Conservation (phyloP, 805 yeast species). For the Zygosaccharomyces kombuchaensis region DNA sequence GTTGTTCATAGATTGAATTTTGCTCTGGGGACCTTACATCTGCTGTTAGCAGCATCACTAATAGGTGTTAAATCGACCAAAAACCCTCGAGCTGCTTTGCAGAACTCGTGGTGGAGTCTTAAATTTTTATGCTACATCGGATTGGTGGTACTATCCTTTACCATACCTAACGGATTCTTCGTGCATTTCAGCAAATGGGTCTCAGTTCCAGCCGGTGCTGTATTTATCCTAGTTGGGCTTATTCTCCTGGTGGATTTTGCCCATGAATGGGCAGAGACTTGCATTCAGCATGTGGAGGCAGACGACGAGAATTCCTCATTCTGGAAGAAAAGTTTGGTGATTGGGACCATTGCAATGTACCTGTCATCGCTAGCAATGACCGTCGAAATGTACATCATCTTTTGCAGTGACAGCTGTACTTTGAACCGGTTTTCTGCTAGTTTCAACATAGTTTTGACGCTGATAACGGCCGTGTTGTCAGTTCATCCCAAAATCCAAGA, state of each 20-base stretch:
- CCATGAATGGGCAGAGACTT: conserved; percentile 97
- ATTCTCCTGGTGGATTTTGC: conserved; percentile 93
- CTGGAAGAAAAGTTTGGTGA: conserved; percentile 78
- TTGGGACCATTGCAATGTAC: conserved; percentile 88
- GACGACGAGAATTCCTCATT: conserved; percentile 55
- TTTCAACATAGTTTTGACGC: conserved; percentile 61
- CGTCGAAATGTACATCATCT: conserved; percentile 72
- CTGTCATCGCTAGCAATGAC: conserved; percentile 67
- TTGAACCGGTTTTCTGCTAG: conserved; percentile 88
- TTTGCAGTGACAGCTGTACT: conserved; percentile 75
- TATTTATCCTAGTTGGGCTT: conserved; percentile 85
- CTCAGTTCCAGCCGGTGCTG: conserved; percentile 76
- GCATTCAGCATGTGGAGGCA: conserved; percentile 84
- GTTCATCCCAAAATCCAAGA: conserved; percentile 84
- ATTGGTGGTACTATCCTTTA: conserved; percentile 58
- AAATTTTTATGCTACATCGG: conserved; percentile 60
- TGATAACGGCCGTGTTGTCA: conserved; percentile 64
- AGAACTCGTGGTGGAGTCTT: conserved; percentile 87
- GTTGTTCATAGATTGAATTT: conserved; percentile 91
- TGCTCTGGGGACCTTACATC: conserved; percentile 77
- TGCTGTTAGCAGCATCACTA: conserved; percentile 61
- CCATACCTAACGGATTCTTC: conserved; percentile 83
- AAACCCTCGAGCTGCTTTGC: conserved; percentile 75
- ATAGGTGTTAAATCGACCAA: conserved; percentile 72
- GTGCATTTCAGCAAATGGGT: conserved; percentile 87